Conservation (phyloP, 2,329 filamentous ascomycete genomes). For the Claviceps maximensis region DNA sequence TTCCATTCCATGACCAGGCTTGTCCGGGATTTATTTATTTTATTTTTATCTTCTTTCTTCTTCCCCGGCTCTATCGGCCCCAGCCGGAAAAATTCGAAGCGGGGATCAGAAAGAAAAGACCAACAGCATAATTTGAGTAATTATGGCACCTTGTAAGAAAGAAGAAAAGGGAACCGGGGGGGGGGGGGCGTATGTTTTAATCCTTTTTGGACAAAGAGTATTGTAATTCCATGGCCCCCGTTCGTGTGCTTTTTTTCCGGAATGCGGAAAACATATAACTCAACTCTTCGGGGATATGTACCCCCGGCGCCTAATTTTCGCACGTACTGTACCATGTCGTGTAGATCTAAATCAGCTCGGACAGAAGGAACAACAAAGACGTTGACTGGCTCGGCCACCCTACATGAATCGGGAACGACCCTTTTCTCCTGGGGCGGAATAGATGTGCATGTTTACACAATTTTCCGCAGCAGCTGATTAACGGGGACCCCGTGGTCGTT, state of each 20-base stretch:
- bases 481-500: neutral
- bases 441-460: neutral
- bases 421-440: neutral
- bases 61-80: neutral
- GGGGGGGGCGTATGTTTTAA: neutral
- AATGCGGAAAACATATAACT: neutral
- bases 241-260: neutral
- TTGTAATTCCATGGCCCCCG: neutral
- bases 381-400: neutral
- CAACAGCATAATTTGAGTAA: neutral
- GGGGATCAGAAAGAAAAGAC: neutral
- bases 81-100: neutral
- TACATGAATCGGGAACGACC: neutral
- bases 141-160: neutral
- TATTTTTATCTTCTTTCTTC: neutral
- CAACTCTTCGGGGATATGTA: neutral
- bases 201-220: no score
- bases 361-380: neutral
- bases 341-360: neutral
- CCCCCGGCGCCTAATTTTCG: neutral
- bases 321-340: neutral
- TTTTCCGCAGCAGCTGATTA: neutral
- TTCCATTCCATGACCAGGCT: neutral
- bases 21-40: neutral
- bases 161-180: neutral